Evolutionary conservation across 164 flowering plant genomes (phyloP).

Genomic region (Vitis amurensis): DNA sequence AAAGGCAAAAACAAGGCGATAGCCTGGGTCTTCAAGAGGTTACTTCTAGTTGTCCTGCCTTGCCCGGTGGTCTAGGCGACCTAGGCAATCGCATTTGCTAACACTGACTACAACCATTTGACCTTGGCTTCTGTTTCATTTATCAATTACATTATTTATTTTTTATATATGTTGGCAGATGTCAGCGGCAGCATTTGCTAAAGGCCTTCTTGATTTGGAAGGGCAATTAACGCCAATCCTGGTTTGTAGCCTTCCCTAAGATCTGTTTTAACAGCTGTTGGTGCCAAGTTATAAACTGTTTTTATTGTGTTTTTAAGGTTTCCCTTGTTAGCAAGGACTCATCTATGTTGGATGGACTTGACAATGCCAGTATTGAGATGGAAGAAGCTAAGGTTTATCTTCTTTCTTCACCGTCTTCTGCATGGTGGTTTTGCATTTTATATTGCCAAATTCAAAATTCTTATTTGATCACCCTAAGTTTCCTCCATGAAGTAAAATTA

Average conservation of each 20-base stretch:
- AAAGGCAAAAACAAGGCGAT: too few relatives aligned
- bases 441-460: too few relatives aligned
- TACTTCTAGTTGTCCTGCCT: too few relatives aligned
- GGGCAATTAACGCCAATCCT: conserved; percentile 96
- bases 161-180: conserved; percentile 45
- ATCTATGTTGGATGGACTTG: conserved; percentile 99
- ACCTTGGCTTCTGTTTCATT: too few relatives aligned
- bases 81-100: too few relatives aligned
- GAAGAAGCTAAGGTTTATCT: conserved; percentile 87
- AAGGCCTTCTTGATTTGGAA: conserved; percentile 97
- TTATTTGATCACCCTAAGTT: too few relatives aligned
- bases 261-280: background rate
- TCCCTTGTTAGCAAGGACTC: conserved; percentile 99
- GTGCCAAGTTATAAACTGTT: conserved; percentile 5
- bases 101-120: too few relatives aligned
- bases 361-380: conserved; percentile 94
- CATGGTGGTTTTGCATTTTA: too few relatives aligned
- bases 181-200: conserved; percentile 99
- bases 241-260: conserved; percentile 40
- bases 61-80: too few relatives aligned
- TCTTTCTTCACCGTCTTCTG: background rate
- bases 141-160: conserved; percentile 7
- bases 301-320: conserved; percentile 51
- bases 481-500: too few relatives aligned
- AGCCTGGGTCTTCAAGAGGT: too few relatives aligned